These are phyloP conservation scores for Epichloe typhina DNA, from an alignment of 2,329 filamentous ascomycete species.

Conservation along the genomic window DNA sequence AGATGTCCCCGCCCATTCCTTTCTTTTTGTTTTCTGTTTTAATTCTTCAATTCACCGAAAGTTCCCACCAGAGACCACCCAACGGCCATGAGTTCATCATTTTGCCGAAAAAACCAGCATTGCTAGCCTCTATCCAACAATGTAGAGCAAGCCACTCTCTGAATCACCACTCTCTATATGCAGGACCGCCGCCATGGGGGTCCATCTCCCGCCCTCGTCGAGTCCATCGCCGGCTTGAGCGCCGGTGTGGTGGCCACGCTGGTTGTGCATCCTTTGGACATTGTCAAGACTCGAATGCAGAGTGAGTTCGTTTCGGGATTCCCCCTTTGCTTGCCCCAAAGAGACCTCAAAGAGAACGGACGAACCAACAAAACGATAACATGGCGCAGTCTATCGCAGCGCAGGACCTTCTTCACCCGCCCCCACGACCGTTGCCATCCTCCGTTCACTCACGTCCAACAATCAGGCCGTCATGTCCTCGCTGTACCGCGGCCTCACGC, in stretches of 20 bases:
- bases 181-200: constrained; percentile 38
- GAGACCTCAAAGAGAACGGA: neutral
- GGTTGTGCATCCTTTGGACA: constrained; percentile 80
- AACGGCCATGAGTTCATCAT: neutral
- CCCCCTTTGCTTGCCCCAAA: neutral
- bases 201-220: constrained; percentile 65
- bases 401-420: constrained; percentile 20
- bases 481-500: constrained; percentile 79
- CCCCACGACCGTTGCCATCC: constrained; percentile 37
- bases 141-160: constrained; percentile 12
- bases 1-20: no score
- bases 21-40: no score
- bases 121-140: constrained; percentile 4
- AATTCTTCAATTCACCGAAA: neutral
- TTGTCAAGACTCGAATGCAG: constrained; percentile 93
- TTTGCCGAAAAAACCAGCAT: neutral
- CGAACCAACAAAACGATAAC: neutral
- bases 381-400: constrained; percentile 35
- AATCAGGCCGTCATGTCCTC: constrained; percentile 46
- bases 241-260: constrained; percentile 80
- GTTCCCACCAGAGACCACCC: neutral
- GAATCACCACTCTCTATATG: constrained; percentile 24
- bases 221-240: constrained; percentile 79
- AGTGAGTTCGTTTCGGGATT: constrained; percentile 32
- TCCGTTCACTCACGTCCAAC: constrained; percentile 33